Evolutionary conservation across 208 protist species (phyloP).

Genomic region (Angomonas ambiguus): DNA sequence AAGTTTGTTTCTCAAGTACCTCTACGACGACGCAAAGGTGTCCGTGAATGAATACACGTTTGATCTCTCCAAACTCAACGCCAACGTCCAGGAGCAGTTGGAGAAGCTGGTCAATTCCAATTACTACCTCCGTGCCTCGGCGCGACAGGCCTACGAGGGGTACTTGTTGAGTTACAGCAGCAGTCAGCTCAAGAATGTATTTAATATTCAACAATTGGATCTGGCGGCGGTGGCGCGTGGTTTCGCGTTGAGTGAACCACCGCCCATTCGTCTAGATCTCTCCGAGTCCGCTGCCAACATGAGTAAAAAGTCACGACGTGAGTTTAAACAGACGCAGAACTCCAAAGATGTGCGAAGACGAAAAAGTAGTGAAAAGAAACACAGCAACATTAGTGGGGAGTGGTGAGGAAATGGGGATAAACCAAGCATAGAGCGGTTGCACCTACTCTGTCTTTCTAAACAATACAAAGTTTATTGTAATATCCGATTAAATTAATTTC

Average conservation of each 20-base stretch:
- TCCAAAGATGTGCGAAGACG: slow-evolving; percentile 69
- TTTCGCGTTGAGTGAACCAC: slow-evolving; percentile 89
- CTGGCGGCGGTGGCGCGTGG: slow-evolving; percentile 92
- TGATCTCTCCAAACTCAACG: slow-evolving; percentile 94
- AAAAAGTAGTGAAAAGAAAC: slow-evolving; percentile 38
- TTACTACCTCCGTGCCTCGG: slow-evolving; percentile 98
- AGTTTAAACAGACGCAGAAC: slow-evolving; percentile 60
- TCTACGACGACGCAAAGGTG: slow-evolving; percentile 95
- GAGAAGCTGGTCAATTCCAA: slow-evolving; percentile 97
- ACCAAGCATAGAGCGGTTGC: neutral
- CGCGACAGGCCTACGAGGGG: slow-evolving; percentile 96
- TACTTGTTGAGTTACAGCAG: slow-evolving; percentile 98
- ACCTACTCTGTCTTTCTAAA: neutral
- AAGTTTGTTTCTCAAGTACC: slow-evolving; percentile 97
- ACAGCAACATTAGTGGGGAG: slow-evolving; percentile 86
- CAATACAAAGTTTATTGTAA: neutral
- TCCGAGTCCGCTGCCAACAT: slow-evolving; percentile 89
- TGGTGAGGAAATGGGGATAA: slow-evolving; percentile 32
- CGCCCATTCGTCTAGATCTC: slow-evolving; percentile 89
- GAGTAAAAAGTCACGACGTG: slow-evolving; percentile 83
- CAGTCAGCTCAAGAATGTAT: slow-evolving; percentile 98
- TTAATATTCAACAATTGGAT: slow-evolving; percentile 97
- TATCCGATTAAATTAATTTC: slow-evolving; percentile 7
- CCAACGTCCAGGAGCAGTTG: slow-evolving; percentile 89
- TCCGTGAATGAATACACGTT: slow-evolving; percentile 98